Evolutionary conservation across 148 eudicot genomes (phyloP).

Genomic region (Vaccinium myrtillus): DNA sequence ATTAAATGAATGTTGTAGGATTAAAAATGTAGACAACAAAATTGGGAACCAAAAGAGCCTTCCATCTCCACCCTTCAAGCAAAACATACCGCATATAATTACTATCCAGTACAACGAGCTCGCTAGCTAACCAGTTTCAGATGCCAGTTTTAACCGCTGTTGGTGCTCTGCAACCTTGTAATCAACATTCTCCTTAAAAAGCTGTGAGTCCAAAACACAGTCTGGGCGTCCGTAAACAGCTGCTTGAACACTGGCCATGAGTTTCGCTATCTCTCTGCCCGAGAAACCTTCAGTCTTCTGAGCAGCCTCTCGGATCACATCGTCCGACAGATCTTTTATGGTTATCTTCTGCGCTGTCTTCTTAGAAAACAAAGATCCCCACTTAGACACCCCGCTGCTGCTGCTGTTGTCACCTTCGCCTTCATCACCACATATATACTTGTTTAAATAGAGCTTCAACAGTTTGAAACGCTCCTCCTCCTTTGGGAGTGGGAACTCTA

Average conservation of each 20-base stretch:
- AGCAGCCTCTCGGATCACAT: slow-evolving; percentile 76
- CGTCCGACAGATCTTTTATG: slow-evolving; percentile 67
- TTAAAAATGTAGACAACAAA: slow-evolving; percentile 10
- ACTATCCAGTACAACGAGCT: not conserved
- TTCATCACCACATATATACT: slow-evolving; percentile 47
- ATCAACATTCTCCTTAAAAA: slow-evolving; percentile 82
- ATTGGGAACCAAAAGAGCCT: not conserved
- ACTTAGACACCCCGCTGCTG: slow-evolving; percentile 27
- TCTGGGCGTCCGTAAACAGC: slow-evolving; percentile 90
- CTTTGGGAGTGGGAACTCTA: slow-evolving; percentile 89
- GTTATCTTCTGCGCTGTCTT: slow-evolving; percentile 60
- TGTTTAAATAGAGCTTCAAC: slow-evolving; percentile 71
- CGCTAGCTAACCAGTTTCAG: slow-evolving; percentile 40
- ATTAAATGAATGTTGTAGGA: not conserved
- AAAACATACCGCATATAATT: not conserved
- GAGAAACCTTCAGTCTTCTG: slow-evolving; percentile 84
- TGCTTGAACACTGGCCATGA: slow-evolving; percentile 93
- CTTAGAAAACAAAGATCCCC: slow-evolving; percentile 40
- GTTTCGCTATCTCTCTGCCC: slow-evolving; percentile 94
- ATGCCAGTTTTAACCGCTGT: slow-evolving; percentile 65
- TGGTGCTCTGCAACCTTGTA: slow-evolving; percentile 92
- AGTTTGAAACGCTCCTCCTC: slow-evolving; percentile 89
- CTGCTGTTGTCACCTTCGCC: slow-evolving; percentile 14
- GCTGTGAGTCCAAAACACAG: slow-evolving; percentile 69
- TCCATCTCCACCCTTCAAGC: not conserved